Percentiles rank a stretch among this genome's conserved stretches.
Conservation (phyloP, 352 stramenopile species). For the Elongisporangium undulatum region DNA sequence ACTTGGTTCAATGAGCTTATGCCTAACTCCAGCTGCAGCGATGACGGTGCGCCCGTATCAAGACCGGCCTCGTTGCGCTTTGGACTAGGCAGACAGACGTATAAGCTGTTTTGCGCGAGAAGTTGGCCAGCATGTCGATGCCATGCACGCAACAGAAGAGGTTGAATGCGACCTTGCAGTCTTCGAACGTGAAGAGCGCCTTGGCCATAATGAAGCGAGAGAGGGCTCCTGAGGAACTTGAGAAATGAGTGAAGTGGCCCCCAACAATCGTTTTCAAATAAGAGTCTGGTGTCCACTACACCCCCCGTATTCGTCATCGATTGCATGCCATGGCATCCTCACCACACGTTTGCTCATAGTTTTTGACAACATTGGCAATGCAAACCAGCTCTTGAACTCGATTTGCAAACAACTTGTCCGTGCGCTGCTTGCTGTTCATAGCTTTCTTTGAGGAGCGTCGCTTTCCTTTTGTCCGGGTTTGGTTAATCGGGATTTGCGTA, state of each 20-base stretch:
- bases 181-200: conserved; percentile 20
- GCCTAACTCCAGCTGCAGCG: no score
- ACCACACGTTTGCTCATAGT: neutral
- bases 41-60: no score
- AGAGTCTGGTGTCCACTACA: no score
- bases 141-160: conserved; percentile 65
- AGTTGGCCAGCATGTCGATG: conserved; percentile 43
- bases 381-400: neutral
- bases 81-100: no score
- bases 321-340: neutral
- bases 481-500: neutral
- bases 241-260: no score
- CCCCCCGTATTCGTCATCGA: neutral
- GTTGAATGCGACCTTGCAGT: conserved; percentile 59
- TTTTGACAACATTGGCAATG: neutral
- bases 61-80: no score
- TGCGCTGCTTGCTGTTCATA: neutral
- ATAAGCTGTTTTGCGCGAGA: no score
- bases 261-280: no score
- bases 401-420: neutral
- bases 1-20: no score
- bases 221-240: no score
- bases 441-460: neutral
- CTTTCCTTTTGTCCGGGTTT: neutral
- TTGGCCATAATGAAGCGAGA: no score